Conservation (phyloP, 495 filamentous ascomycete genomes). For the Eremomyces bilateralis region DNA sequence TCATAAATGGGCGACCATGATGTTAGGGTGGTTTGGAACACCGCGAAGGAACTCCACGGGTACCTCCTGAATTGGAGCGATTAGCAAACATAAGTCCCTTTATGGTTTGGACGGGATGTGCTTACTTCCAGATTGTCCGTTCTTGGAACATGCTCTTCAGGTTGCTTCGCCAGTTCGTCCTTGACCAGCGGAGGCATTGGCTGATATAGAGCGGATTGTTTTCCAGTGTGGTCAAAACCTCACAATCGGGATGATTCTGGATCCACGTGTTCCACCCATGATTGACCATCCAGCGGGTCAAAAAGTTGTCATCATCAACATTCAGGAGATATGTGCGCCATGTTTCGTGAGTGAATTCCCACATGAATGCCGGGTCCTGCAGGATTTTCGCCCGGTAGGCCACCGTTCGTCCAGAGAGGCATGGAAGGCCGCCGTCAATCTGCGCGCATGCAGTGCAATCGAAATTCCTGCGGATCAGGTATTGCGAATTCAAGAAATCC, state of each 20-base stretch:
- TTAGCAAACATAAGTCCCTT: no score
- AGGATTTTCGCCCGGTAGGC: slow-evolving; percentile 66
- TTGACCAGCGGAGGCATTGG: slow-evolving; percentile 37
- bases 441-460: slow-evolving; percentile 74
- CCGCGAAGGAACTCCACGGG: slow-evolving; percentile 39
- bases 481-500: slow-evolving; percentile 61
- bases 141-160: slow-evolving; percentile 31
- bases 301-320: slow-evolving; percentile 49
- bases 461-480: slow-evolving; percentile 70
- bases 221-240: slow-evolving; percentile 38
- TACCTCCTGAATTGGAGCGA: slow-evolving; percentile 19
- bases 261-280: slow-evolving; percentile 36
- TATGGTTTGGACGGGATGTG: no score
- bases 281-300: slow-evolving; percentile 37
- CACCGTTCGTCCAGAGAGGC: slow-evolving; percentile 70
- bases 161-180: slow-evolving; percentile 47
- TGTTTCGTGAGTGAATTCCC: slow-evolving; percentile 33
- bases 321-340: slow-evolving; percentile 33
- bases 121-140: slow-evolving; percentile 26
- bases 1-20: slow-evolving; percentile 3
- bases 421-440: slow-evolving; percentile 69
- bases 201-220: slow-evolving; percentile 30
- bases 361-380: slow-evolving; percentile 50
- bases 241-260: slow-evolving; percentile 33
- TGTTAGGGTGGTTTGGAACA: slow-evolving; percentile 35